phyloP scores from a whole-genome alignment of 2,329 filamentous ascomycete species.

The Fusarium bactridioides region DNA sequence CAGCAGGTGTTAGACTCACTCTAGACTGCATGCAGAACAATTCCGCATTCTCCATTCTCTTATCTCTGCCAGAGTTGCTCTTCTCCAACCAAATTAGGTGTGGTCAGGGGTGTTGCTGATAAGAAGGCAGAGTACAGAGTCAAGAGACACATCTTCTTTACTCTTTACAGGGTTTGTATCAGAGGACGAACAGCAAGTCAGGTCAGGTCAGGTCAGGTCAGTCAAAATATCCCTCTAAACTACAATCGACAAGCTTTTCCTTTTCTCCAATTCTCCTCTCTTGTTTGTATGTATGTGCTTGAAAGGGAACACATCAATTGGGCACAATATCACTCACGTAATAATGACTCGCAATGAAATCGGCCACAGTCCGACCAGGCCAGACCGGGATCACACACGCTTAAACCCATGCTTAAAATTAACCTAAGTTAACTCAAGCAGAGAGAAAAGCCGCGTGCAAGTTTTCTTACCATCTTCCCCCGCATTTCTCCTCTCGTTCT shows the following conservation, averaged over 20 bases:
- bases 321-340: neutral
- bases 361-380: constrained; percentile 21
- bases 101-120: constrained; percentile 24
- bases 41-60: neutral
- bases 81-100: constrained; percentile 30
- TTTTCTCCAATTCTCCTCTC: neutral
- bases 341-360: constrained; percentile 13
- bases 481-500: constrained; percentile 31
- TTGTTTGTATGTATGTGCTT: neutral
- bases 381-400: constrained; percentile 3
- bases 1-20: neutral
- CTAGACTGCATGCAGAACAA: neutral
- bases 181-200: neutral
- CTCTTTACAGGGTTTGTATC: constrained; percentile 5
- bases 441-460: neutral
- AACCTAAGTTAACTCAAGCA: neutral
- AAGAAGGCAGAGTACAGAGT: neutral
- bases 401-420: constrained; percentile 36
- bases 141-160: neutral
- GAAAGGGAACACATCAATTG: neutral
- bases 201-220: neutral
- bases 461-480: constrained; percentile 2
- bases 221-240: neutral
- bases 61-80: constrained; percentile 15
- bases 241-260: neutral